phyloP scores from a whole-genome alignment of 768 basidiomycete genomes.

The Kwoniella botswanensis region DNA sequence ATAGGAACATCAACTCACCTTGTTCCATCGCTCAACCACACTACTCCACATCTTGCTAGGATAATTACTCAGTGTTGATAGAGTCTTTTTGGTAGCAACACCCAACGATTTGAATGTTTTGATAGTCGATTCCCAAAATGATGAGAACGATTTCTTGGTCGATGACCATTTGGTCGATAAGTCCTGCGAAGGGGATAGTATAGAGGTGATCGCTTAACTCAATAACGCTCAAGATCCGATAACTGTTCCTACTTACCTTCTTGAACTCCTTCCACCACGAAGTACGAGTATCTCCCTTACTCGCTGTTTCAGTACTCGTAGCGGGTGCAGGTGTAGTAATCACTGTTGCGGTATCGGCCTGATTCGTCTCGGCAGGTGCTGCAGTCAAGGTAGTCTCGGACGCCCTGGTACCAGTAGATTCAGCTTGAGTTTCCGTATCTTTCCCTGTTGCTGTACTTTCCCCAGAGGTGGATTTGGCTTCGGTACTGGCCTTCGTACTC shows the following conservation, averaged over 20 bases:
- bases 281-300: neutral
- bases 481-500: neutral
- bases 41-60: conserved; percentile 9
- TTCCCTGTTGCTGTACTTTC: neutral
- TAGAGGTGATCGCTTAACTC: neutral
- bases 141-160: neutral
- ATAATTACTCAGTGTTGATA: conserved; percentile 1
- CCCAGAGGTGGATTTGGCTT: neutral
- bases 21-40: neutral
- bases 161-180: neutral
- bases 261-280: conserved; percentile 5
- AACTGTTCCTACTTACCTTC: neutral
- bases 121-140: neutral
- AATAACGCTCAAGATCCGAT: neutral
- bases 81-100: neutral
- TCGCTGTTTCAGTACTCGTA: neutral
- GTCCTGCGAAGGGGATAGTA: neutral
- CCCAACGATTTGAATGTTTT: conserved; percentile 3
- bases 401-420: neutral
- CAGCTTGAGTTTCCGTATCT: neutral
- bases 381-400: neutral
- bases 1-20: neutral
- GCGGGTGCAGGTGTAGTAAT: neutral
- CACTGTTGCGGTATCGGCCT: neutral
- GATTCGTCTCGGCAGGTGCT: neutral